A percentile compares a stretch with the other conserved stretches of the same genome.
These are phyloP conservation scores for Solanum okadae DNA, from an alignment of 257 asterid species.

Conservation along the genomic window DNA sequence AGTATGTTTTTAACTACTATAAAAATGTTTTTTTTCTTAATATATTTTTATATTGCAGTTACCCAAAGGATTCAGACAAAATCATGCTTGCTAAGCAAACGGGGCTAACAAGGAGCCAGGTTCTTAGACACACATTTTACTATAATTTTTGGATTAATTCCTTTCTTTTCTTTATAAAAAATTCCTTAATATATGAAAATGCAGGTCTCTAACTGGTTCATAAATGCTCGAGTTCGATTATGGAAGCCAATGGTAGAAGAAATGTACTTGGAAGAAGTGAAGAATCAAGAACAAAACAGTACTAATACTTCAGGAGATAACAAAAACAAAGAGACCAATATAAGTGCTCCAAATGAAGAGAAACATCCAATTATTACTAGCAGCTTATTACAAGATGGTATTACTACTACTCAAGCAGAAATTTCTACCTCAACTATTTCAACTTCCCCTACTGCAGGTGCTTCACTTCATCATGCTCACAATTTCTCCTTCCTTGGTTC, in stretches of 20 bases:
- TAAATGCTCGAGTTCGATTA: constrained; percentile 73
- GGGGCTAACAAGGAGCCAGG: constrained; percentile 90
- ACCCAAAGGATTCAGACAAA: constrained; percentile 75
- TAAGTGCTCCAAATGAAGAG: constrained; percentile 3
- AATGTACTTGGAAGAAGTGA: constrained; percentile 69
- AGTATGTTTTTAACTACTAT: background rate
- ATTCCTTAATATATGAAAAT: background rate
- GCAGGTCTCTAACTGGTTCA: constrained; percentile 85
- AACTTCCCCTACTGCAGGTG: constrained; percentile 2
- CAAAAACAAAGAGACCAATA: constrained; percentile 4
- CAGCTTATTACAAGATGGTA: constrained; percentile 10
- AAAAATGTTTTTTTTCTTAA: background rate
- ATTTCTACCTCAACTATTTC: constrained; percentile 8
- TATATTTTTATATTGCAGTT: constrained; percentile 21
- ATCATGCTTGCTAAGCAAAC: constrained; percentile 67
- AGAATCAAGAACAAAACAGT: constrained; percentile 23
- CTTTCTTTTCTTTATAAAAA: background rate
- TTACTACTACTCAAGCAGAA: background rate
- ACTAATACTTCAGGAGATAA: background rate
- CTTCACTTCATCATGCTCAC: background rate
- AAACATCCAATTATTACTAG: background rate
- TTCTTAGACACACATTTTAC: background rate
- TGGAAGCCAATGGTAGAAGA: constrained; percentile 94
- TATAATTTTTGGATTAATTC: background rate
- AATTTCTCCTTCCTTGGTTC: constrained; percentile 25